Conservation (phyloP, 1,139 yeast genomes). For the Taphrina populina region DNA sequence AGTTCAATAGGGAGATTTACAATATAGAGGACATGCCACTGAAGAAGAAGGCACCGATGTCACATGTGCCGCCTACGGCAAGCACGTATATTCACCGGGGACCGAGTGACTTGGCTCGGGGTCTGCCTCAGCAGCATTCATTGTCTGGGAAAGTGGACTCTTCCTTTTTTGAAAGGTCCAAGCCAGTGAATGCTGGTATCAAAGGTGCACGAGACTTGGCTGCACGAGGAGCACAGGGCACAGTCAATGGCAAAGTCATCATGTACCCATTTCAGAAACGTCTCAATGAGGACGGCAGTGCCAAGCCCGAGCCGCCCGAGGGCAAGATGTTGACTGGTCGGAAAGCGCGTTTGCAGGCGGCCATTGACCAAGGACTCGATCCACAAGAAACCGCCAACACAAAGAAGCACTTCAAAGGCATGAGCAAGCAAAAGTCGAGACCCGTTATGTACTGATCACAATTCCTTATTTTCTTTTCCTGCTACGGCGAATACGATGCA, state of each 20-base stretch:
- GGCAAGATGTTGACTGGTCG: conserved; percentile 35
- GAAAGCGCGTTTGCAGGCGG: conserved; percentile 33
- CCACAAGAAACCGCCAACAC: conserved; percentile 21
- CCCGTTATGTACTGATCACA: conserved; percentile 28
- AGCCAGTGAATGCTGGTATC: conserved; percentile 26
- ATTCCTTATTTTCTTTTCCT: too few species aligned
- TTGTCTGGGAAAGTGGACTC: conserved; percentile 26
- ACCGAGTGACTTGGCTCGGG: conserved; percentile 7
- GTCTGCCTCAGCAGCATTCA: conserved; percentile 18
- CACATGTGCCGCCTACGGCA: conserved; percentile 18
- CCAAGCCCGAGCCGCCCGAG: conserved; percentile 13
- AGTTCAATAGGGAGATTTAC: conserved; percentile 74
- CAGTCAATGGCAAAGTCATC: conserved; percentile 32
- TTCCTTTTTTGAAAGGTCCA: conserved; percentile 19
- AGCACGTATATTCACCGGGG: conserved; percentile 7
- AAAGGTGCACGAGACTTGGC: conserved; percentile 29
- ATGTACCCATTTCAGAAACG: conserved; percentile 34
- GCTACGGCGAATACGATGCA: too few species aligned
- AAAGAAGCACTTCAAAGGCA: conserved; percentile 36
- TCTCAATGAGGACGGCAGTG: conserved; percentile 32
- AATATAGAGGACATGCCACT: conserved; percentile 50
- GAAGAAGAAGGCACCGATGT: conserved; percentile 26
- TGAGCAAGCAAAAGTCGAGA: conserved; percentile 30
- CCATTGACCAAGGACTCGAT: conserved; percentile 29
- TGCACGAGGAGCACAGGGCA: conserved; percentile 31